Percentiles rank a stretch among this genome's conserved stretches.
Conservation (phyloP, 148 eudicot genomes). For the Tetragonia tetragonoides region DNA sequence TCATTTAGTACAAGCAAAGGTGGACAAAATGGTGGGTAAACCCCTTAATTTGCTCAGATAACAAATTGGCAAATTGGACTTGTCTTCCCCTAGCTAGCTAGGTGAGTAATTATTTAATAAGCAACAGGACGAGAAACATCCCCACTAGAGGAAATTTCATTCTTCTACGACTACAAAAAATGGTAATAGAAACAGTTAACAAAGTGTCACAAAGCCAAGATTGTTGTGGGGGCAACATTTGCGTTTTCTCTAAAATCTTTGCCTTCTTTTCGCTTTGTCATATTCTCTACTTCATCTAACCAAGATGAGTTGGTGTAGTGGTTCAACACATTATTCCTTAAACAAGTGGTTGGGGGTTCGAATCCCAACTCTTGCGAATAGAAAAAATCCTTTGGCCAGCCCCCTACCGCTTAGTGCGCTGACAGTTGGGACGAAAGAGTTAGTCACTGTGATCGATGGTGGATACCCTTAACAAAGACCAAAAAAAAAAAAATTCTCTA, state of each 20-base stretch:
- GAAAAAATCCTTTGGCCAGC: too few species aligned
- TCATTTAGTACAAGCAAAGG: neutral
- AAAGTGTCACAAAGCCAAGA: neutral
- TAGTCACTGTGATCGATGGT: too few species aligned
- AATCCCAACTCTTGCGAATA: too few species aligned
- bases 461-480: too few species aligned
- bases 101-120: neutral
- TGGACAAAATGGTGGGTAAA: neutral
- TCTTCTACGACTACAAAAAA: too few species aligned
- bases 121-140: neutral
- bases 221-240: neutral
- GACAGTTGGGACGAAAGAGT: too few species aligned
- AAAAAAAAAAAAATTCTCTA: neutral
- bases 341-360: too few species aligned
- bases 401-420: too few species aligned
- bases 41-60: neutral
- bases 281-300: constrained; percentile 2
- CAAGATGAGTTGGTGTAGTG: too few species aligned
- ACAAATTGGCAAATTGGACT: neutral
- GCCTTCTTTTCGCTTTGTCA: constrained; percentile 13
- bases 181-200: neutral
- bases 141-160: neutral
- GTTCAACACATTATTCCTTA: too few species aligned
- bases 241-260: neutral
- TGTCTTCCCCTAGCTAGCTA: neutral